These are phyloP conservation scores for Cystofilobasidium macerans DNA, from an alignment of 768 basidiomycete species.

Conservation along the genomic window DNA sequence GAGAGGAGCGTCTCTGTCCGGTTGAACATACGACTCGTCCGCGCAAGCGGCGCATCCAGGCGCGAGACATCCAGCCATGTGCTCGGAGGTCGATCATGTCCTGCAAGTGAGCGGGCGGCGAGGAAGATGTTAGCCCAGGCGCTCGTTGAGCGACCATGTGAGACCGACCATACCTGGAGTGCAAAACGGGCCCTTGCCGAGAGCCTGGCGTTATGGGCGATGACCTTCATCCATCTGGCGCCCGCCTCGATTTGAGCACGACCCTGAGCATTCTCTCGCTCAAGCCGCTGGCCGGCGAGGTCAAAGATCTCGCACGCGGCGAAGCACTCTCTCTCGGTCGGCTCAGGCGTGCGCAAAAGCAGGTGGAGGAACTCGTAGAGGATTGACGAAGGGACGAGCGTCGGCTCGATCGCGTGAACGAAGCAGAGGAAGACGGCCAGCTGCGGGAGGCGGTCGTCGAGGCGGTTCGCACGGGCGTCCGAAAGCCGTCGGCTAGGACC, in stretches of 20 bases:
- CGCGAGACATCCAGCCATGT: background rate
- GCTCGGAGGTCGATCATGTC: background rate
- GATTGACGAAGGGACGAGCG: background rate
- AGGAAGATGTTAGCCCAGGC: background rate
- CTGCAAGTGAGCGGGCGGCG: background rate
- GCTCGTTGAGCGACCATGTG: background rate
- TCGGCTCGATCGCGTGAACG: background rate
- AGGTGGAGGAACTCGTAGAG: background rate
- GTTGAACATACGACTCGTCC: background rate
- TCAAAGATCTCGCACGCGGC: background rate
- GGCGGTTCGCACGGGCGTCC: background rate
- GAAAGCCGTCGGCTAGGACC: no score
- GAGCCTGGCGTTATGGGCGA: background rate
- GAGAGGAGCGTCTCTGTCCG: no score
- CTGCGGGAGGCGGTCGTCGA: background rate
- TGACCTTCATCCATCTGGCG: background rate
- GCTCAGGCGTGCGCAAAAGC: background rate
- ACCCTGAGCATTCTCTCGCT: background rate
- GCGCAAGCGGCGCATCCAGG: background rate
- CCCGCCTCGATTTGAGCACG: background rate
- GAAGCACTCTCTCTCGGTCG: background rate
- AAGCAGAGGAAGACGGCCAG: background rate
- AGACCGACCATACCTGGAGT: background rate
- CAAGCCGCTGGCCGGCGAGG: background rate
- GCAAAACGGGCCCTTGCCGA: background rate